Percentiles rank a stretch among this genome's conserved stretches.
These are phyloP conservation scores for Albifimbria verrucaria DNA, from an alignment of 2,329 filamentous ascomycete genomes.

Conservation along the genomic window DNA sequence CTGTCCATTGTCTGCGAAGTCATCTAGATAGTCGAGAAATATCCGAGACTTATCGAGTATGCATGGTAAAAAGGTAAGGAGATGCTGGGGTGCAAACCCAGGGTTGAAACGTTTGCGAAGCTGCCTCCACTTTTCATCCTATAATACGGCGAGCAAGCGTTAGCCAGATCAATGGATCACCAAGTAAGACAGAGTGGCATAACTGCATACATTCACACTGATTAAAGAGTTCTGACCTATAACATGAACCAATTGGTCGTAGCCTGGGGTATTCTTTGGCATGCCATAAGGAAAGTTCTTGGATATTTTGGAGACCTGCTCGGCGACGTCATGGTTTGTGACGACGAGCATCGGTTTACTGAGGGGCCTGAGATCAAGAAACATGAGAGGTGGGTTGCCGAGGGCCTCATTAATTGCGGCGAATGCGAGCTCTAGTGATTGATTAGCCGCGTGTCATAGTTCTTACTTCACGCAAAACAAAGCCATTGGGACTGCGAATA, in stretches of 20 bases:
- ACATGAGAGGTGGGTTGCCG: slow-evolving; percentile 28
- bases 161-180: no score
- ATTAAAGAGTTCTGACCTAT: slow-evolving; percentile 16
- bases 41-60: slow-evolving; percentile 28
- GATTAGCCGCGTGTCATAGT: neutral
- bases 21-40: slow-evolving; percentile 21
- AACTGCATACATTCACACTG: neutral
- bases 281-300: slow-evolving; percentile 26
- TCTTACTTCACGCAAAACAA: neutral
- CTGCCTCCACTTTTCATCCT: slow-evolving; percentile 15
- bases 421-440: neutral
- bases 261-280: slow-evolving; percentile 27
- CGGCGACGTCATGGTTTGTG: slow-evolving; percentile 29
- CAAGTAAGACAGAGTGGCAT: neutral
- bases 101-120: slow-evolving; percentile 32
- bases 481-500: neutral
- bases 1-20: slow-evolving; percentile 19
- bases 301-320: slow-evolving; percentile 31
- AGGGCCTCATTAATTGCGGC: slow-evolving; percentile 20
- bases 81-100: slow-evolving; percentile 34
- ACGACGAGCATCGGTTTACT: slow-evolving; percentile 28
- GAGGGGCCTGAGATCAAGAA: slow-evolving; percentile 32
- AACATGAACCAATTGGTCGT: slow-evolving; percentile 17
- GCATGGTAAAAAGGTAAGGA: slow-evolving; percentile 30
- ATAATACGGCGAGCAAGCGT: no score